These are phyloP conservation scores for Fusarium praegraminearum DNA, from an alignment of 2,329 filamentous ascomycete species.

Conservation along the genomic window DNA sequence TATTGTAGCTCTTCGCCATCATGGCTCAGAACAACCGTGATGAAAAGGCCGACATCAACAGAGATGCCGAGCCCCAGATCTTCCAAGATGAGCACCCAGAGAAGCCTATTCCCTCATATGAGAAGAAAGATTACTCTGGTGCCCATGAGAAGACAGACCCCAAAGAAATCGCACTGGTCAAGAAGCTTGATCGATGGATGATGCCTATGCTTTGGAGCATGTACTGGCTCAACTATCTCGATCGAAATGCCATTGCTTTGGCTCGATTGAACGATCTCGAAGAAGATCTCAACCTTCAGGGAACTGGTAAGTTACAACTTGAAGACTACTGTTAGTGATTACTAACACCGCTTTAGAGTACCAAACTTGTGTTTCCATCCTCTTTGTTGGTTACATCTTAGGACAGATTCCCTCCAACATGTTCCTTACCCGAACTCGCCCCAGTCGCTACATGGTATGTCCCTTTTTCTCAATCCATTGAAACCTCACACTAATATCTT, in stretches of 20 bases:
- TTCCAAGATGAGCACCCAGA: constrained; percentile 40
- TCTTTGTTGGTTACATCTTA: constrained; percentile 60
- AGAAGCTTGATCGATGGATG: constrained; percentile 45
- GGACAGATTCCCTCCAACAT: constrained; percentile 59
- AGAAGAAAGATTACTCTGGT: constrained; percentile 45
- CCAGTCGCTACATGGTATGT: constrained; percentile 56
- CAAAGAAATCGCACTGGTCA: constrained; percentile 45
- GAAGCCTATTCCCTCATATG: constrained; percentile 33
- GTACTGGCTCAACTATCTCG: constrained; percentile 61
- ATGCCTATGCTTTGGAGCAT: constrained; percentile 54
- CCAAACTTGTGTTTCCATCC: constrained; percentile 49
- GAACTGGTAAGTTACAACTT: constrained; percentile 4
- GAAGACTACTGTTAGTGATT: accelerated
- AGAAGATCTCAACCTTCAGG: constrained; percentile 45
- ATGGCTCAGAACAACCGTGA: constrained; percentile 27
- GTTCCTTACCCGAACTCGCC: constrained; percentile 58
- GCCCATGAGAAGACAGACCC: constrained; percentile 47
- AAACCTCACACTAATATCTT: background rate
- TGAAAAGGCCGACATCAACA: constrained; percentile 18
- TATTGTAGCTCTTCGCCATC: background rate
- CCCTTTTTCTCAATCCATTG: accelerated
- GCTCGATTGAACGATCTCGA: constrained; percentile 53
- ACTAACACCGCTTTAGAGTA: constrained; percentile 42
- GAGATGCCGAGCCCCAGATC: constrained; percentile 35
- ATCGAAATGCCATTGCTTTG: constrained; percentile 61